Conservation (phyloP, 2,329 filamentous ascomycete genomes). For the Xylaria sp. region DNA sequence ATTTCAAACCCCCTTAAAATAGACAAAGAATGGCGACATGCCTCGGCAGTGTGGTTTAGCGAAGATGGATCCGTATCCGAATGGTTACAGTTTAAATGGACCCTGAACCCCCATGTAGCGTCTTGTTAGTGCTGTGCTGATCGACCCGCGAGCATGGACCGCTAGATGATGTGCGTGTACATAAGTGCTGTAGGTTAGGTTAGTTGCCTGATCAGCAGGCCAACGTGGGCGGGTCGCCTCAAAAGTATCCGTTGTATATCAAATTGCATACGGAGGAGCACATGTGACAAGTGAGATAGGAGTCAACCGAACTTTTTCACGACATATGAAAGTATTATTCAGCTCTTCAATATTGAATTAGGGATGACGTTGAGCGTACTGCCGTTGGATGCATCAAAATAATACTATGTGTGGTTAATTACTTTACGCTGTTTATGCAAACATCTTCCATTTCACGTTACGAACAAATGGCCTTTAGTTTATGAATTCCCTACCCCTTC, state of each 20-base stretch:
- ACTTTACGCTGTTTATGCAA: neutral
- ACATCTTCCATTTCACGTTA: neutral
- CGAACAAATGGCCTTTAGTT: neutral
- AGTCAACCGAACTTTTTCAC: neutral
- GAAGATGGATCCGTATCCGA: neutral
- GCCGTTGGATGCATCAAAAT: neutral
- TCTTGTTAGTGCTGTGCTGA: neutral
- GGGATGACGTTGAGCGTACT: too few species aligned
- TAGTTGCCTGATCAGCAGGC: neutral
- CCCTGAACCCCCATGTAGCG: neutral
- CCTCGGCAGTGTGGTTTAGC: neutral
- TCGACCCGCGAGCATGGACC: slow-evolving; percentile 1
- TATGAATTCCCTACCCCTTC: neutral
- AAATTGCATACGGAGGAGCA: neutral
- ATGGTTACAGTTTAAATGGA: neutral
- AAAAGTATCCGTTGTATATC: neutral
- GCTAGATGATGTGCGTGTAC: neutral
- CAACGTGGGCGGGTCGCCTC: too few species aligned
- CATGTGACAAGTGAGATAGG: neutral
- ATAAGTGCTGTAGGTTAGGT: neutral
- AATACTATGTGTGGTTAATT: neutral
- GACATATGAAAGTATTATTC: too few species aligned
- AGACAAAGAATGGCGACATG: neutral
- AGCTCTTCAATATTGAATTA: neutral
- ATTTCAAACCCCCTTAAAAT: neutral